Evolutionary conservation across 495 filamentous ascomycete species (phyloP), one percentile per base, ranked within the genome.

Genomic region (Trichoderma erinaceum): DNA sequence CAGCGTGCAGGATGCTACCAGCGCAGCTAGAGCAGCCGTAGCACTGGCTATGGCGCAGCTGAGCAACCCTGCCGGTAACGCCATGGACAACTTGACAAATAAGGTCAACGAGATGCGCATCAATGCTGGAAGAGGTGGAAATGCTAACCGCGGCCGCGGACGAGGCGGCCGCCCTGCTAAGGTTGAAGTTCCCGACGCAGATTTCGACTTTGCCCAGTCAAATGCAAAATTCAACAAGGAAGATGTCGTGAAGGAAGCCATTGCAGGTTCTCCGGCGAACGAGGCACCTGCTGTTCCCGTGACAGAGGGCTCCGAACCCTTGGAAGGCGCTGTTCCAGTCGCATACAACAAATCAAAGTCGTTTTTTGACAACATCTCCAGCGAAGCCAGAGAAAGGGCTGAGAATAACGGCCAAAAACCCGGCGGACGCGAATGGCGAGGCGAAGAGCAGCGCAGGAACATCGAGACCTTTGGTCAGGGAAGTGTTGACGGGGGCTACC

Each of bases 221-320:
- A 99, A 99, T 73, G 93, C 92, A 18, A 97, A 96, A 76, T 98
- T 99, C 82, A 98, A 96, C 82, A 99, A 99, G 79, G 89, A 97
- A 72, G 93, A 97, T 73, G 78, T 97, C 41, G 90, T 91, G 21
- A 97, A 96, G 78, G 92, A 97, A 75, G 93, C 92, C 7, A 91
- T 93, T 76, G 89, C 91, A 61, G 90, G 91, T 13, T 87, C 89
- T 13, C 89, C 92, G 3, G 70, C 88, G n/a, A 77, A 74, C 8
- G 90, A 90, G 58, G 72, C 75, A 11, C 71, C 74, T 10, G 71
- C 74, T 8, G 79, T 77, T 64, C 64, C 68, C 46, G 71, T 65
- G 1, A 35, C 68, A 12, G 70, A 77, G 4, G 56, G 56, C 27
- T 70, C 79, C 38, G 71, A 81, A 73, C 66, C 72, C 69, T 44